phyloP scores from a whole-genome alignment of 257 asterid species.

The Eucommia ulmoides region DNA sequence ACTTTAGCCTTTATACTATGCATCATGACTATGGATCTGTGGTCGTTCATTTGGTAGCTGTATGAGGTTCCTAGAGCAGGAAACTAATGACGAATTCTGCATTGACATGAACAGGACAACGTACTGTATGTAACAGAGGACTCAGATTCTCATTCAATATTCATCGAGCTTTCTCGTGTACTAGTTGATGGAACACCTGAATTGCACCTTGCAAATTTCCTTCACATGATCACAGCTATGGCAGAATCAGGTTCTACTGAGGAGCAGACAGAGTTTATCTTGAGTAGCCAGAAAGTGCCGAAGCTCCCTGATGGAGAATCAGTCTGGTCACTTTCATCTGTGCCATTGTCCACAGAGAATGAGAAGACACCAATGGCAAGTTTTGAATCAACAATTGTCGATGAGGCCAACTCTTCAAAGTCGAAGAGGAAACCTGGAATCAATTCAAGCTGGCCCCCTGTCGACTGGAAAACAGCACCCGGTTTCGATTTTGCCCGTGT shows the following conservation, averaged over 20 bases:
- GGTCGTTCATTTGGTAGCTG: no score
- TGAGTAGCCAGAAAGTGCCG: slow-evolving; percentile 75
- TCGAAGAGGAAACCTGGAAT: slow-evolving; percentile 20
- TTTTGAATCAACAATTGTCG: slow-evolving; percentile 11
- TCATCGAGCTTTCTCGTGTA: slow-evolving; percentile 62
- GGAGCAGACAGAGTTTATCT: slow-evolving; percentile 78
- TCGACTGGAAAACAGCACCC: slow-evolving; percentile 63
- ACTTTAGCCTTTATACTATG: no score
- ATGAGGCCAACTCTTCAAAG: slow-evolving; percentile 18
- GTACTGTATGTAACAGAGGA: slow-evolving; percentile 49
- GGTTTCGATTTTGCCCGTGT: slow-evolving; percentile 25
- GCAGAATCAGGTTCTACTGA: slow-evolving; percentile 70
- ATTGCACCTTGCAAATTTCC: slow-evolving; percentile 82
- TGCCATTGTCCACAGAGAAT: slow-evolving; percentile 20
- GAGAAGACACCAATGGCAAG: slow-evolving; percentile 5
- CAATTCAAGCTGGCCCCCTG: slow-evolving; percentile 69
- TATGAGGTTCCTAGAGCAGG: no score
- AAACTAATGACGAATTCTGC: no score
- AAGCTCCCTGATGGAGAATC: slow-evolving; percentile 54
- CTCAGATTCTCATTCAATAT: slow-evolving; percentile 61
- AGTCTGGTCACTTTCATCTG: slow-evolving; percentile 48
- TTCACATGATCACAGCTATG: slow-evolving; percentile 78
- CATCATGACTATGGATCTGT: no score
- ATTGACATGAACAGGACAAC: slow-evolving; percentile 38
- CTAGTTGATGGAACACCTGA: slow-evolving; percentile 44